Evolutionary conservation across 352 stramenopile genomes (phyloP), one percentile per base, ranked within the genome.

Genomic region (Halophytophthora polymorphica): DNA sequence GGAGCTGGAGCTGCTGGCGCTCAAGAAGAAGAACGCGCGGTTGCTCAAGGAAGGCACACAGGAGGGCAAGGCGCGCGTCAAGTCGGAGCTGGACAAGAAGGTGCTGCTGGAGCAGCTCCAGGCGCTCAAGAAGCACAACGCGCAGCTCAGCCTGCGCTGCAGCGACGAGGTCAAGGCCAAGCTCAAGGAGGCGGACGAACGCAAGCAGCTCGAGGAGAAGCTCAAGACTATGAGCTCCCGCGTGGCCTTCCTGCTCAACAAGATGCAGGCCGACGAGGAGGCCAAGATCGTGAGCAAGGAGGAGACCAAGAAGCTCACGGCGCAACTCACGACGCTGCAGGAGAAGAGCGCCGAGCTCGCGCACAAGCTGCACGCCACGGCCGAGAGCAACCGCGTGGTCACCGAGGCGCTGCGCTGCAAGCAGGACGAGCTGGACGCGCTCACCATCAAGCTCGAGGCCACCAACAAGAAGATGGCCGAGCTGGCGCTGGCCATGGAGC

Each of bases 251-350:
- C 52, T 98, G 33, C 84, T 98, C 41, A 98, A 98, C 73, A 98
- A 97, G 61, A 96, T 98, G 77, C 93, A 98, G 56, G 89, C 86
- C 10, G 93, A 98, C 54, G 93, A 98, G 66, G 95, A 98, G 54
- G 87, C 86, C 38, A 97, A 94, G 50, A 88, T 97, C 38, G 88
- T 95, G 45, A 86, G 79, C 31, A 93, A 93, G 37, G 95, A 98
- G 61, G 93, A 98, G 35, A 80, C 85, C 22, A 98, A 98, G 69
- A 98, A 98, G 53, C 88, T 98, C 44, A 74, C 97, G 39, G 87
- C 83, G 12, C 91, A 98, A 57, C 77, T 97, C 38, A 77, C 88
- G 21, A 95, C 70, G 22, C 54, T 96, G 23, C 84, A 92, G 44
- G 87, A 97, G 50, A 88, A 95, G 58, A 83, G 73, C 35, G 76